Percentiles rank a stretch among this genome's conserved stretches.
Evolutionary conservation across 805 yeast genomes (phyloP).

Genomic region (Ogataea corticis): DNA sequence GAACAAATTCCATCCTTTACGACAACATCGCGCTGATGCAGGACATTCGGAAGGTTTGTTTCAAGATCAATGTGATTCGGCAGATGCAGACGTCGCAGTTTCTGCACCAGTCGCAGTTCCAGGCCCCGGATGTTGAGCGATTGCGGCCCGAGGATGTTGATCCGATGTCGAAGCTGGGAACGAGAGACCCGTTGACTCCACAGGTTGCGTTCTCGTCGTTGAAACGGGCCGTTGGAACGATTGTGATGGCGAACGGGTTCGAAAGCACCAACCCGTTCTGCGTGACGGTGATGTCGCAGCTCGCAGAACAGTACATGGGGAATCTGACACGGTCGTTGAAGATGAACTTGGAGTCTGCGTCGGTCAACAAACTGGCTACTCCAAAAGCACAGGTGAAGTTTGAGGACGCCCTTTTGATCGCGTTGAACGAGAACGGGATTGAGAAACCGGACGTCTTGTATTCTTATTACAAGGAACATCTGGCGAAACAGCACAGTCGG

Average conservation of each 20-base stretch:
- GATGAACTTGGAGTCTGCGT: constrained; percentile 65
- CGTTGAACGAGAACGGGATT: constrained; percentile 85
- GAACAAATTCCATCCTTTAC: constrained; percentile 60
- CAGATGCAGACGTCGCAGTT: constrained; percentile 86
- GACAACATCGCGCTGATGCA: constrained; percentile 79
- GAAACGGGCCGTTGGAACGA: constrained; percentile 68
- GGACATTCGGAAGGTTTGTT: constrained; percentile 82
- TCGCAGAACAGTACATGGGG: constrained; percentile 78
- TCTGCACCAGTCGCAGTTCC: constrained; percentile 71
- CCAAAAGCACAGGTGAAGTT: constrained; percentile 24
- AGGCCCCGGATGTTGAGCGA: constrained; percentile 63
- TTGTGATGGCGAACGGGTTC: constrained; percentile 90
- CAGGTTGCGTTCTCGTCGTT: constrained; percentile 66
- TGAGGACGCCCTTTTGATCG: constrained; percentile 54
- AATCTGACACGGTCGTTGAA: constrained; percentile 73
- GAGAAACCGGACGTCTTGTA: constrained; percentile 75
- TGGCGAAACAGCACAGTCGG: constrained; percentile 66
- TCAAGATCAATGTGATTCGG: constrained; percentile 82
- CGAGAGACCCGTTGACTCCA: constrained; percentile 62
- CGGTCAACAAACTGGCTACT: constrained; percentile 41
- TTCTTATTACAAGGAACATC: constrained; percentile 69
- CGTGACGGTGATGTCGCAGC: constrained; percentile 72
- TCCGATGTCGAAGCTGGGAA: constrained; percentile 69
- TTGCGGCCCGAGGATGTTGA: constrained; percentile 73
- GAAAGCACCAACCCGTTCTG: constrained; percentile 81